phyloP scores from a whole-genome alignment of 2,329 filamentous ascomycete species.

The Aureobasidium namibiae region DNA sequence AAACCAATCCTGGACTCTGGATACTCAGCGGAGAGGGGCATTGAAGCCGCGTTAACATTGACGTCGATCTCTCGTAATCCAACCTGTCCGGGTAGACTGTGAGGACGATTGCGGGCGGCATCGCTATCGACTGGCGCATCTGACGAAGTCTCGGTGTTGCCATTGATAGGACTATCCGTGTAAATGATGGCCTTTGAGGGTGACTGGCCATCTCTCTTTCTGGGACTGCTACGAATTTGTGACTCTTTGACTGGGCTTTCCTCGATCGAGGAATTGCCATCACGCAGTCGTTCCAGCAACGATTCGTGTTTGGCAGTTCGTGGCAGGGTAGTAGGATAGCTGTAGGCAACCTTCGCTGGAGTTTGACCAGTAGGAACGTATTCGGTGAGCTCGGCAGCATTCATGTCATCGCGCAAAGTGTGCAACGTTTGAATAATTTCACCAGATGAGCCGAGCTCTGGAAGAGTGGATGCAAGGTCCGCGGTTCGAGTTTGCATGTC shows the following conservation, averaged over 20 bases:
- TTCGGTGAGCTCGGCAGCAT: slow-evolving; percentile 59
- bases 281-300: slow-evolving; percentile 45
- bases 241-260: slow-evolving; percentile 17
- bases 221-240: slow-evolving; percentile 20
- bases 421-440: slow-evolving; percentile 61
- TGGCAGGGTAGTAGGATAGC: slow-evolving; percentile 71
- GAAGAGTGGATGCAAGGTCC: slow-evolving; percentile 52
- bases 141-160: background rate
- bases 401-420: slow-evolving; percentile 62
- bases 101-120: slow-evolving; percentile 19
- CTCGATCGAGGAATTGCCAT: slow-evolving; percentile 21
- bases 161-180: slow-evolving; percentile 23
- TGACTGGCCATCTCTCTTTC: slow-evolving; percentile 20
- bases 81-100: slow-evolving; percentile 18
- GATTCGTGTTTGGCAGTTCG: slow-evolving; percentile 59
- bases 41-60: slow-evolving; percentile 30
- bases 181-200: slow-evolving; percentile 27
- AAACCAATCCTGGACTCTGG: slow-evolving; percentile 18
- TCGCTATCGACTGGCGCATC: background rate
- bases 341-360: slow-evolving; percentile 71
- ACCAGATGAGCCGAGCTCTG: slow-evolving; percentile 46
- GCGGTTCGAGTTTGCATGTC: slow-evolving; percentile 56
- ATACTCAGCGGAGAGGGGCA: slow-evolving; percentile 14
- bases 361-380: slow-evolving; percentile 82
- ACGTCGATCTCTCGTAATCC: slow-evolving; percentile 41